Evolutionary conservation across 2,329 filamentous ascomycete species (phyloP), one percentile per base, ranked within the genome.

Genomic region (Penicillium frequentans): DNA sequence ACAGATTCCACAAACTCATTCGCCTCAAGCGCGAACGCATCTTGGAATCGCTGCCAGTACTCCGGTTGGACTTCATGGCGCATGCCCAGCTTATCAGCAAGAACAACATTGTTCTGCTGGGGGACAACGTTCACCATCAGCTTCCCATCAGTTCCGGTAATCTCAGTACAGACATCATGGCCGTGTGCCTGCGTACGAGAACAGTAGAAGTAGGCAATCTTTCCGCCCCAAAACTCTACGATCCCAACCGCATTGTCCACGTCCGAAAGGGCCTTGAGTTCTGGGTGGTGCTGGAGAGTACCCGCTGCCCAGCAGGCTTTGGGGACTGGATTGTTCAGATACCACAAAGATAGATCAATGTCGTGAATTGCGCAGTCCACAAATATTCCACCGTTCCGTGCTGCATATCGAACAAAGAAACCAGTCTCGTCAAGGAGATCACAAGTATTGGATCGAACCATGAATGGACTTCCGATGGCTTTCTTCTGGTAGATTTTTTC

Each of bases 141-240:
- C 49, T 75, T 75, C 8, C 75, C 75, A 13, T 70, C 61, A 1
- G 73, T 77, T 11, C 78, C 77, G 45, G 73, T 74, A 37, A 80
- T 68, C 56, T 80, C 77, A 0, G 78, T 79, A 2, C 68, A 63
- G 35, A 74, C 75, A 58, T 80, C 76, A 46, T 80, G 75, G 1
- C 77, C 78, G 46, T 77, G 73, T 0, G 73, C 69, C 61, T 71
- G 72, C 55, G 74, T 81, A 31, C 79, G 72, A 2, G 73, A 76
- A 53, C 72, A 73, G 62, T 79, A 79, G 62, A 75, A 78, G 59
- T 77, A 73, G 1, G 77, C 77, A 35, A 80, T 77, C 57, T 74
- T 74, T 9, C 77, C 77, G 43, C 70, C 73, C 68, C 70, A 75
- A 60, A 75, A 80, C 59, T 81, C 77, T 49, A 80, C 74, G 14